Evolutionary conservation across 495 filamentous ascomycete species (phyloP).

Genomic region (Penicillium parvum): DNA sequence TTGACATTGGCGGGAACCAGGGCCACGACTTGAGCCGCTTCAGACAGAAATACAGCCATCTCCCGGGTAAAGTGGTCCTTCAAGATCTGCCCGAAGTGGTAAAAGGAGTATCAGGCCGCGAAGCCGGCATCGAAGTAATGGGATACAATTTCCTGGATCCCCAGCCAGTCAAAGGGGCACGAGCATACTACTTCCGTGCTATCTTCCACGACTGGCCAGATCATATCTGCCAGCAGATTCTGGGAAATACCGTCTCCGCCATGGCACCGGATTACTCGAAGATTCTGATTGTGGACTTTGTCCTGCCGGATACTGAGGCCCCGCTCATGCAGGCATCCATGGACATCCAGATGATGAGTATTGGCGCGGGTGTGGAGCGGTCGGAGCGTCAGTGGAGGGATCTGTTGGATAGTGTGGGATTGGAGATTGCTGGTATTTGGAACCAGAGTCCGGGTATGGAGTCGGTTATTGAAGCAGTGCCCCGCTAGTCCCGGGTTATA

Average conservation of each 20-base stretch:
- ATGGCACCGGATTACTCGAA: conserved; percentile 34
- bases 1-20: conserved; percentile 41
- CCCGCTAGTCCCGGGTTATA: no score
- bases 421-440: conserved; percentile 35
- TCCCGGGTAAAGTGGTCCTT: conserved; percentile 23
- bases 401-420: conserved; percentile 28
- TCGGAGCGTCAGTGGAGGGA: conserved; percentile 36
- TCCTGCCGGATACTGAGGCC: conserved; percentile 31
- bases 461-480: conserved; percentile 33
- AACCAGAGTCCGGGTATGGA: conserved; percentile 31
- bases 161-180: conserved; percentile 34
- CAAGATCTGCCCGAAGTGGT: conserved; percentile 37
- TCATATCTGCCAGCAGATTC: conserved; percentile 30
- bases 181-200: conserved; percentile 39
- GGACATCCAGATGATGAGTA: conserved; percentile 47
- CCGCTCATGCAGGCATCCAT: conserved; percentile 33
- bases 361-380: conserved; percentile 38
- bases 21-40: conserved; percentile 37
- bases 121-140: conserved; percentile 28
- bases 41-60: conserved; percentile 13
- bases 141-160: conserved; percentile 32
- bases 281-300: conserved; percentile 37
- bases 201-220: conserved; percentile 49
- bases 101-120: conserved; percentile 1
- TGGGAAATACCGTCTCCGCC: conserved; percentile 33